Evolutionary conservation across 306 rosid genomes (phyloP).

Genomic region (Gynostemma pentaphyllum): DNA sequence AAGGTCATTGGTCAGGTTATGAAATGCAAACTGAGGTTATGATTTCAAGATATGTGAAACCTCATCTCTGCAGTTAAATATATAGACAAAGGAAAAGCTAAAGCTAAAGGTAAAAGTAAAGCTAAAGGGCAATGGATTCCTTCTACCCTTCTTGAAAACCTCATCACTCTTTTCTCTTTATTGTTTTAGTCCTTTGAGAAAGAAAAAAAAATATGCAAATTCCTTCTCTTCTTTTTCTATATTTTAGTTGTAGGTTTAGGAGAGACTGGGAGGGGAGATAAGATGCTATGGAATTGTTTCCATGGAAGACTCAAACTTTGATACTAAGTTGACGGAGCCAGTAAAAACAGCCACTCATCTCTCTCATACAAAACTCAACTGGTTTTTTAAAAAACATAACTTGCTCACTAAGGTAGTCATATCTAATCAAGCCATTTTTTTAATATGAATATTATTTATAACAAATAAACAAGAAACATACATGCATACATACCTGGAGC

Average conservation of each 20-base stretch:
- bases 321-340: no score
- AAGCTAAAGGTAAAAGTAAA: constrained; percentile 23
- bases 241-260: background rate
- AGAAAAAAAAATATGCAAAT: background rate
- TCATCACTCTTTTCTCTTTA: background rate
- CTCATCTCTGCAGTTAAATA: constrained; percentile 14
- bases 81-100: background rate
- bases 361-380: no score
- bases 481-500: constrained; percentile 97
- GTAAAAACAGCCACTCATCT: no score
- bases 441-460: no score
- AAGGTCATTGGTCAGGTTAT: background rate
- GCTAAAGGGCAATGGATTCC: constrained; percentile 42
- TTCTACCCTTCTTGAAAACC: constrained; percentile 34
- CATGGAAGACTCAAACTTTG: no score
- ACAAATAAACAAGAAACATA: no score
- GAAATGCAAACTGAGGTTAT: background rate
- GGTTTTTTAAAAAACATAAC: no score
- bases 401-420: no score
- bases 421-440: no score
- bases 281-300: no score
- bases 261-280: no score
- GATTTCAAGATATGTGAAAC: constrained; percentile 47
- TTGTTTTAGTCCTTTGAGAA: constrained; percentile 16
- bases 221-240: background rate